phyloP scores from a whole-genome alignment of 192 early-diverging fungal species.

The Blastocladiella britannica region DNA sequence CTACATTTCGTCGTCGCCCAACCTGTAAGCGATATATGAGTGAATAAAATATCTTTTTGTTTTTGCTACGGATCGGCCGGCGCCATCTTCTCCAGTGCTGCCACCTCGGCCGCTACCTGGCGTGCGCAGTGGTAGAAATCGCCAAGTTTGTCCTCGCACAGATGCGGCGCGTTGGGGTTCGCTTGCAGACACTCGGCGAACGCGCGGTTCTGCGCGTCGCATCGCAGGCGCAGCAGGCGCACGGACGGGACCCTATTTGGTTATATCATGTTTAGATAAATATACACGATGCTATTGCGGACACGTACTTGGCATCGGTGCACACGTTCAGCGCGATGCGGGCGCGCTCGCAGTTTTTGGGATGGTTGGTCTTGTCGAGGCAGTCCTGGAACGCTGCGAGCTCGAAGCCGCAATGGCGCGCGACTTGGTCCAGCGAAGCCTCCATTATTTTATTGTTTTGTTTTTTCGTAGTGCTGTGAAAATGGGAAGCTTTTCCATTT shows the following conservation, averaged over 20 bases:
- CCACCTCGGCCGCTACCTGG: no score
- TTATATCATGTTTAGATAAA: background rate
- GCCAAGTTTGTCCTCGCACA: background rate
- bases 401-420: background rate
- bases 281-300: background rate
- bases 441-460: no score
- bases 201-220: background rate
- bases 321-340: background rate
- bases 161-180: background rate
- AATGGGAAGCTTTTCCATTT: no score
- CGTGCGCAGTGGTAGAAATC: background rate
- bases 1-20: constrained; percentile 45
- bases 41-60: no score
- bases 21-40: constrained; percentile 1
- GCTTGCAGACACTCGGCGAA: background rate
- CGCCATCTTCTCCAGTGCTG: no score
- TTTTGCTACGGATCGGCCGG: no score
- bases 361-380: background rate
- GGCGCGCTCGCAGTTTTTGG: background rate
- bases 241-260: background rate
- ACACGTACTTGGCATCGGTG: background rate
- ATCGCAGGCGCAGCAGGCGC: background rate
- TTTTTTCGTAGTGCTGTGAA: no score
- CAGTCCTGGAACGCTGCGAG: background rate
- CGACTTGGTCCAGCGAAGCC: background rate